A percentile compares a stretch with the other conserved stretches of the same genome.
Conservation (phyloP, 2,329 filamentous ascomycete genomes). For the Aspergillus arachidicola region DNA sequence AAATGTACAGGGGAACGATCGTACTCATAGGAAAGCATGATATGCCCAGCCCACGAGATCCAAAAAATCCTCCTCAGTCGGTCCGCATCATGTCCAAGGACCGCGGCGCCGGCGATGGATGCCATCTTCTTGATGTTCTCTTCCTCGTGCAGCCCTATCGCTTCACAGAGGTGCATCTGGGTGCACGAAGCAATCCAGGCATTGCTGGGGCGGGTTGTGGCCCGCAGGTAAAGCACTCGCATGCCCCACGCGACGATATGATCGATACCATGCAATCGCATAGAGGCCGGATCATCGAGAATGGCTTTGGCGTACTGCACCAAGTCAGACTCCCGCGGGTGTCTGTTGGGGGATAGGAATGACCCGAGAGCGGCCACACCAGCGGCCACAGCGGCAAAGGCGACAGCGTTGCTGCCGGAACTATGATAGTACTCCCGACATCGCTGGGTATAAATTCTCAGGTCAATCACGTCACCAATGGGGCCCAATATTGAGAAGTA, state of each 20-base stretch:
- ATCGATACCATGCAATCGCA: conserved; percentile 29
- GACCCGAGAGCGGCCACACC: conserved; percentile 32
- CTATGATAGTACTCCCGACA: conserved; percentile 30
- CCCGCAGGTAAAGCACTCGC: conserved; percentile 32
- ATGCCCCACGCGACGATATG: conserved; percentile 34
- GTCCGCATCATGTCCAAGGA: conserved; percentile 32
- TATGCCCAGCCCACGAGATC: conserved; percentile 36
- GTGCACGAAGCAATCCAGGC: conserved; percentile 38
- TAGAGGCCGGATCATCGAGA: conserved; percentile 34
- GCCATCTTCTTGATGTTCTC: conserved; percentile 32
- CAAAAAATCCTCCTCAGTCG: conserved; percentile 37
- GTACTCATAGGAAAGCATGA: conserved; percentile 36
- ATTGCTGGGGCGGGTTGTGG: conserved; percentile 34
- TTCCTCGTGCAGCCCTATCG: conserved; percentile 31
- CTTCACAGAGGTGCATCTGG: conserved; percentile 33
- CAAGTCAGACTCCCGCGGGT: conserved; percentile 30
- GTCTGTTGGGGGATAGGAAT: conserved; percentile 27
- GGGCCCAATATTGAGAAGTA: conserved; percentile 28
- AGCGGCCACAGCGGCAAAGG: conserved; percentile 32
- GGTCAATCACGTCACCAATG: conserved; percentile 27
- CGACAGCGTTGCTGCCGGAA: conserved; percentile 16
- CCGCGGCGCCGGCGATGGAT: conserved; percentile 23
- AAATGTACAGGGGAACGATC: conserved; percentile 32
- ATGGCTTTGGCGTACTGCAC: conserved; percentile 35
- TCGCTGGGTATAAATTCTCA: conserved; percentile 29